A percentile compares a stretch with the other conserved stretches of the same genome.
phyloP scores from a whole-genome alignment of 257 asterid genomes.

The Solanum tarapatanum region DNA sequence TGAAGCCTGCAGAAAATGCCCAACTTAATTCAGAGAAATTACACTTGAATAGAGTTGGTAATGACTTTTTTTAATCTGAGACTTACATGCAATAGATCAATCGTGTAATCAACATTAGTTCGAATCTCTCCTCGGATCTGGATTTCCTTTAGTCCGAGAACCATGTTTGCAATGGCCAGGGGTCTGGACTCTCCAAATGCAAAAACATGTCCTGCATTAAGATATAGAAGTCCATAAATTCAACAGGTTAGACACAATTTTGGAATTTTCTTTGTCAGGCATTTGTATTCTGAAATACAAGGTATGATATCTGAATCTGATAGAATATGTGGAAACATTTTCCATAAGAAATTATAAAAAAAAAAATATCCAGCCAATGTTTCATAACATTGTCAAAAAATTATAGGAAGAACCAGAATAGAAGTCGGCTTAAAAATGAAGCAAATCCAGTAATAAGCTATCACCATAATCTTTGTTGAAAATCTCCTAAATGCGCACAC shows the following conservation, averaged over 20 bases:
- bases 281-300: background rate
- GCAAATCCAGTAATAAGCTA: background rate
- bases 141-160: slow-evolving; percentile 96
- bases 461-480: background rate
- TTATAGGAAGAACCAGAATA: background rate
- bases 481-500: background rate
- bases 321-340: background rate
- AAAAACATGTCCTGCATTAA: slow-evolving; percentile 78
- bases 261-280: background rate
- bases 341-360: background rate
- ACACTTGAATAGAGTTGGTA: background rate
- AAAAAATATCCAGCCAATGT: background rate
- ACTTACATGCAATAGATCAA: slow-evolving; percentile 90
- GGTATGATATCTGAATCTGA: background rate
- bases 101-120: slow-evolving; percentile 94
- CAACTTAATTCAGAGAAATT: background rate
- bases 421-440: background rate
- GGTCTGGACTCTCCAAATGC: slow-evolving; percentile 99
- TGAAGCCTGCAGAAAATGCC: slow-evolving; percentile 47
- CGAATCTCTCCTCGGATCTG: slow-evolving; percentile 99
- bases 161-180: slow-evolving; percentile 98
- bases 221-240: background rate
- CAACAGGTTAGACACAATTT: background rate
- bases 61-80: background rate
- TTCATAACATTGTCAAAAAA: background rate